Percentiles rank a stretch among this genome's conserved stretches.
These are phyloP conservation scores for Heliosperma pusillum DNA, from an alignment of 148 eudicot genomes.

Conservation along the genomic window DNA sequence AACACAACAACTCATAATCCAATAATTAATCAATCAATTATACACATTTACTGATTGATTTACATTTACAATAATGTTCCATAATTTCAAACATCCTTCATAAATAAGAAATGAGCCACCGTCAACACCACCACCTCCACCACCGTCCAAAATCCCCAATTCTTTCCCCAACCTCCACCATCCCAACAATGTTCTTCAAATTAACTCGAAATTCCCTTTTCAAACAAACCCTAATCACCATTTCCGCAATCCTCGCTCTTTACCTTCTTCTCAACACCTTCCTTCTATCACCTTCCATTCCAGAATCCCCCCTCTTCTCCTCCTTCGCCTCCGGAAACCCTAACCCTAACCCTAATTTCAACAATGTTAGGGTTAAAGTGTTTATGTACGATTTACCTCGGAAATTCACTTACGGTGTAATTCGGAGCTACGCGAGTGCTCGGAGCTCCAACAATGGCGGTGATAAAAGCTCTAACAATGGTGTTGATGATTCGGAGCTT, in stretches of 20 bases:
- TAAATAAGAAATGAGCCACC: conserved; percentile 23
- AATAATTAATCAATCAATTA: too few species aligned
- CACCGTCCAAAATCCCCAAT: conserved; percentile 6
- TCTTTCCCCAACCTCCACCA: not conserved
- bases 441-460: conserved; percentile 26
- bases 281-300: conserved; percentile 15
- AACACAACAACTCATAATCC: not conserved
- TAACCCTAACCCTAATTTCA: not conserved
- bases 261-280: conserved; percentile 27
- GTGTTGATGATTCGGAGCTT: conserved; percentile 28
- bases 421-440: conserved; percentile 64
- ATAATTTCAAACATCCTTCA: not conserved
- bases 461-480: conserved; percentile 18
- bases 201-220: conserved; percentile 24
- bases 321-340: conserved; percentile 6
- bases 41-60: not conserved
- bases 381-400: conserved; percentile 81
- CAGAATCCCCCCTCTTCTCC: not conserved
- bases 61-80: not conserved
- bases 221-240: conserved; percentile 32
- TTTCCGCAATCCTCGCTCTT: conserved; percentile 26
- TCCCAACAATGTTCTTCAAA: conserved; percentile 12
- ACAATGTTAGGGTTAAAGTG: conserved; percentile 29
- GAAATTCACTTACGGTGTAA: conserved; percentile 81
- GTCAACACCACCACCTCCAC: conserved; percentile 16